phyloP scores from a whole-genome alignment of 768 basidiomycete species.

The Amanita molliuscula region DNA sequence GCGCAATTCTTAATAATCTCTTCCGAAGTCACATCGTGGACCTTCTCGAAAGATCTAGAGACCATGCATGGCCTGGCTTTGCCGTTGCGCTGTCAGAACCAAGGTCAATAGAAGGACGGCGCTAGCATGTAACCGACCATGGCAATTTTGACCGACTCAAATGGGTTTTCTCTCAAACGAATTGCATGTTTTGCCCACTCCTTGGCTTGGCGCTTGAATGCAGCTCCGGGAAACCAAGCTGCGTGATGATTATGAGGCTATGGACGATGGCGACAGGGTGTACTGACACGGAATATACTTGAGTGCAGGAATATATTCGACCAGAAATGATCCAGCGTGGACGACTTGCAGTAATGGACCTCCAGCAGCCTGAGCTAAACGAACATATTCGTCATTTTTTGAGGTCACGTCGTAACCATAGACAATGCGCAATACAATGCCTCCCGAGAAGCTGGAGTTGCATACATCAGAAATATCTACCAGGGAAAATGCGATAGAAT shows the following conservation, averaged over 20 bases:
- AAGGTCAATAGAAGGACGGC: not conserved
- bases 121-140: slow-evolving; percentile 12
- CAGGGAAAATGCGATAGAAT: not conserved
- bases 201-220: slow-evolving; percentile 21
- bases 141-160: slow-evolving; percentile 15
- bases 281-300: slow-evolving; percentile 19
- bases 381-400: slow-evolving; percentile 25
- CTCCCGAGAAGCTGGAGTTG: slow-evolving; percentile 17
- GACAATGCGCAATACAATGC: slow-evolving; percentile 25
- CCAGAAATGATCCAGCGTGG: slow-evolving; percentile 28
- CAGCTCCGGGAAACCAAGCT: slow-evolving; percentile 30
- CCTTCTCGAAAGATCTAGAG: slow-evolving; percentile 16
- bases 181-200: slow-evolving; percentile 13
- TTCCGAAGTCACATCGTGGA: slow-evolving; percentile 12
- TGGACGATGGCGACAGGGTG: not conserved
- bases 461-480: not conserved
- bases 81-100: slow-evolving; percentile 13
- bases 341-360: slow-evolving; percentile 16
- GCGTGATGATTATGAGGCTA: not conserved
- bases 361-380: slow-evolving; percentile 16
- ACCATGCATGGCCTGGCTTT: slow-evolving; percentile 16
- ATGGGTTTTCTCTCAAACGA: slow-evolving; percentile 17
- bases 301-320: slow-evolving; percentile 25
- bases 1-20: slow-evolving; percentile 30
- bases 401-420: slow-evolving; percentile 30